Base-by-base conservation (phyloP, 306 rosid genomes). In the Cucurbita maxima region DNA sequence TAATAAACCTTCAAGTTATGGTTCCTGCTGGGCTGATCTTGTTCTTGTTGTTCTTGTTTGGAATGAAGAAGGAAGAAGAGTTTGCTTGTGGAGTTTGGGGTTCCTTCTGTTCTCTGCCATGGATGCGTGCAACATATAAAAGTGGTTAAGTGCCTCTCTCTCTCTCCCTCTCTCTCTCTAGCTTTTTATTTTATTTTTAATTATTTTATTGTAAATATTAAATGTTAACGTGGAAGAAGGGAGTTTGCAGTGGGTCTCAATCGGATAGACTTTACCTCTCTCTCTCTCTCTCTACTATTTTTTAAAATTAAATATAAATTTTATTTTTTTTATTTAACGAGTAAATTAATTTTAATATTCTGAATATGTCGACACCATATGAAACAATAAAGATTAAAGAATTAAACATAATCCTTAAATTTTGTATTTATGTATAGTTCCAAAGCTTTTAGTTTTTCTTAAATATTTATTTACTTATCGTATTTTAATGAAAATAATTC, bases 51-150 rank as follows among this genome's bases (percentile, higher is more conserved):
- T 19, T 48, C 56, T 43, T 51, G 8, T 15, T 22, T 38, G n/a
- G 34, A 5, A 58, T 63, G 44, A 16, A 37, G 71, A 4, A 19
- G 16, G 71, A 5, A 10, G 62, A 3, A 43, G 63, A 45, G 72
- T 72, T 78, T 79, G 55, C 45, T 70, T 70, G 58, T 1, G 56
- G 44, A 16, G 22, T 57, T 83, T 80, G 70, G 79, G 73, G 81
- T 87, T 84, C 82, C 87, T 88, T 90, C 78, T 93, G 84, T 83
- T 78, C 81, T 85, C 86, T 76, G 76, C 81, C 77, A 83, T 86
- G 89, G 92, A 88, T 90, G 92, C 96, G 92, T 89, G 96, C 96
- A 88, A 85, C 86, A 89, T 87, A 88, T 88, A 88, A 90, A 90
- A 92, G 91, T 90, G 88, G 96, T 86, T 90, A 90, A 93, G 98